Base-by-base conservation (phyloP, 2,329 filamentous ascomycete genomes). In the Triangularia verruculosa region DNA sequence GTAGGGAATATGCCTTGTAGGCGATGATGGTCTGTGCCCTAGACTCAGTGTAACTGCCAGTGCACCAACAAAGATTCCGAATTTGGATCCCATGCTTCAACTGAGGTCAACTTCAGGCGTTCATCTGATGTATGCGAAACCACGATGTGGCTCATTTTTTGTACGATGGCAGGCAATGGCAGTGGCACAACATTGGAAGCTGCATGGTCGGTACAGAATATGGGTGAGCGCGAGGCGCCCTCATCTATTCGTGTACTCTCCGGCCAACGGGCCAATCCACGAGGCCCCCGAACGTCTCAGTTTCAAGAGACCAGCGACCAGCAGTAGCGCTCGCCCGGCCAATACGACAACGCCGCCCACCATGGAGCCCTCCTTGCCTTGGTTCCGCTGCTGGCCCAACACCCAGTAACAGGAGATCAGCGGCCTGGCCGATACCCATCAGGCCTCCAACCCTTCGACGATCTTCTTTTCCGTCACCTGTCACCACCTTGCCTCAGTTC, bases 281-380 rank as follows among this genome's bases (percentile, higher is more conserved):
- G 22, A 25, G 32, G 32, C 17, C 56, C 56, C 56, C 12, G 32
- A 39, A 47, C 20, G 30, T 43, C 30, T 58, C 30, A 39, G 56
- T 43, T 56, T 27, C 54, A 54, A 47, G 39, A 47, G 39, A 54
- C n/a, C 22, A 54, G 25, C 22, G 22, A 57, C 54, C 27, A 28
- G 34, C 39, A 51, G 47, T 51, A 59, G 57, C 57, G 57, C 57
- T 27, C 57, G 39, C 57, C 57, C 39, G 57, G 57, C 57, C 57
- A 59, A 59, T 59, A 25, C 57, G 34, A 32, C 56, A 58, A 32
- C 43, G 34, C 39, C 22, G 17, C 57, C 57, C 39, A 47, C 57
- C 57, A 59, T 52, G 34, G 39, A 51, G 56, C 56, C n/a, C n/a
- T n/a, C n/a, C 32, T 58, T 47, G 56, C 56, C 34, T 27, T 43